These are phyloP conservation scores for Amoebophrya sp. DNA, from an alignment of 169 alveolate species.

Conservation along the genomic window DNA sequence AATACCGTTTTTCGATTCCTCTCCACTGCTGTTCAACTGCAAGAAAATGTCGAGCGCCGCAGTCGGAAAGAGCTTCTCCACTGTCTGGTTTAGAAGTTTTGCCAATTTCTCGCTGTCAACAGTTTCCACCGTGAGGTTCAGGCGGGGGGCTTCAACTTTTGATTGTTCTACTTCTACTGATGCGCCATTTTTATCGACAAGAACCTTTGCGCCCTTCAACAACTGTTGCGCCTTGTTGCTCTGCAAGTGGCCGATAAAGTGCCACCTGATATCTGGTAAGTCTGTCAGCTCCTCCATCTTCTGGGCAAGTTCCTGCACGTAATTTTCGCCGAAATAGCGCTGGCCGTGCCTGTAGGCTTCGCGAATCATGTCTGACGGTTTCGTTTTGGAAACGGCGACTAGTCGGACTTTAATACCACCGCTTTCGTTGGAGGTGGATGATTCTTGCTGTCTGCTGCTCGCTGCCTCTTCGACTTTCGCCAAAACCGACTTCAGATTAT, in stretches of 20 bases:
- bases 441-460: too few species aligned
- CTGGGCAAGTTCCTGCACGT: neutral
- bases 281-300: neutral
- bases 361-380: neutral
- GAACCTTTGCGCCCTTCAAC: neutral
- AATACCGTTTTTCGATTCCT: neutral
- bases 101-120: neutral
- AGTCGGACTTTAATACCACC: too few species aligned
- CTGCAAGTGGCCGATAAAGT: conserved; percentile 12
- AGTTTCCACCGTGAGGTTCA: neutral
- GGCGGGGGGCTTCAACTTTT: neutral
- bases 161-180: too few species aligned
- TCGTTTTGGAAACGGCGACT: neutral
- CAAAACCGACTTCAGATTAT: too few species aligned
- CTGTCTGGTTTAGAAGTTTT: neutral
- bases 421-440: too few species aligned
- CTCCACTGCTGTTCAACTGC: conserved; percentile 14
- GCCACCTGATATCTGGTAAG: conserved; percentile 5
- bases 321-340: conserved; percentile 20
- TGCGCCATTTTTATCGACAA: too few species aligned
- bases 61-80: neutral
- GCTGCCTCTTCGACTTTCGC: too few species aligned
- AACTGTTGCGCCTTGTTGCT: neutral
- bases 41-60: neutral
- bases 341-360: neutral